A percentile compares a stretch with the other conserved stretches of the same genome.
Conservation (phyloP, 768 basidiomycete species). For the Hygrophorus pudorinus region DNA sequence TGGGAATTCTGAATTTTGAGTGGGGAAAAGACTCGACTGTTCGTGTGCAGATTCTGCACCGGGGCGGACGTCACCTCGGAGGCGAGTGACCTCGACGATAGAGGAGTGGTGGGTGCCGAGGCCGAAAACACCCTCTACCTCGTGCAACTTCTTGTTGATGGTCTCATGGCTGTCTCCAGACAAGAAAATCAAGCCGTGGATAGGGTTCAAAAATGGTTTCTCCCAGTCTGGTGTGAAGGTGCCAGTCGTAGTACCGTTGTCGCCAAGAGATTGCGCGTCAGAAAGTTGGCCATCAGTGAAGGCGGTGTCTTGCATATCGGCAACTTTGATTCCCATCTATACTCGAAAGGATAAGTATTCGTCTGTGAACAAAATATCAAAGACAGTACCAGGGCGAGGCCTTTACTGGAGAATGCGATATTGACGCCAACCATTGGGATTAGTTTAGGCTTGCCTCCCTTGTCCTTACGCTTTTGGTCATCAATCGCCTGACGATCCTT, state of each 20-base stretch:
- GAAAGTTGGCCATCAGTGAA: too few species aligned
- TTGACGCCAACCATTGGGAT: constrained; percentile 37
- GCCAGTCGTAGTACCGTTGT: constrained; percentile 5
- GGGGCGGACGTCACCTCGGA: constrained; percentile 35
- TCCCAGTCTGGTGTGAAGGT: constrained; percentile 36
- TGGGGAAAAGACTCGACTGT: constrained; percentile 20
- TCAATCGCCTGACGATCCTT: constrained; percentile 31
- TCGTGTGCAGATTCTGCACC: constrained; percentile 34
- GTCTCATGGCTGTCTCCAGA: constrained; percentile 33
- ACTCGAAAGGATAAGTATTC: too few species aligned
- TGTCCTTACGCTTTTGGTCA: constrained; percentile 26
- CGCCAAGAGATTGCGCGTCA: too few species aligned
- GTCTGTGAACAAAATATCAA: not conserved
- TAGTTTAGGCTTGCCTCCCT: constrained; percentile 19
- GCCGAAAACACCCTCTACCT: constrained; percentile 28
- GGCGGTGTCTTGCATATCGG: too few species aligned
- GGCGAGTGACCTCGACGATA: constrained; percentile 27
- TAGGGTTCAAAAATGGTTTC: constrained; percentile 29
- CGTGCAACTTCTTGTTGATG: constrained; percentile 25
- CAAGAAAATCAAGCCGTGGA: constrained; percentile 42
- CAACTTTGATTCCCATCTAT: too few species aligned
- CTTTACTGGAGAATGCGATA: constrained; percentile 42
- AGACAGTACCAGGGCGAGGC: constrained; percentile 26
- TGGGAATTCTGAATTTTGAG: not conserved
- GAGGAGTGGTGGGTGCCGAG: constrained; percentile 19